These are phyloP conservation scores for Tarenaya hassleriana DNA, from an alignment of 345 rosid genomes.

Conservation along the genomic window DNA sequence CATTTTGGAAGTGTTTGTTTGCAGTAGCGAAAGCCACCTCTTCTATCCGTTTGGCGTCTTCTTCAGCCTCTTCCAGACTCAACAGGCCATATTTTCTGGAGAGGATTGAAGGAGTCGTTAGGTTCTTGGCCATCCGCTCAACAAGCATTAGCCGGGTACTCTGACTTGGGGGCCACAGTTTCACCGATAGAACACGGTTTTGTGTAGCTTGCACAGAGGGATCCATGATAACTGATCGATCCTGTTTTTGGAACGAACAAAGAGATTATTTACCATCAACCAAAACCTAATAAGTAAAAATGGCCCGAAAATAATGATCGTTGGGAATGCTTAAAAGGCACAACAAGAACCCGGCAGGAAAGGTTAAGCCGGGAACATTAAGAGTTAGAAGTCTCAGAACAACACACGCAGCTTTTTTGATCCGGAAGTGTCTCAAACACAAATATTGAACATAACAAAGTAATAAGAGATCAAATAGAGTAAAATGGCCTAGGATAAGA, in stretches of 20 bases:
- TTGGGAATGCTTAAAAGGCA: no score
- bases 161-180: constrained; percentile 86
- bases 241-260: constrained; percentile 26
- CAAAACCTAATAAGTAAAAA: not conserved
- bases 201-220: constrained; percentile 29
- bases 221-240: constrained; percentile 44
- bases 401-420: not conserved
- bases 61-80: constrained; percentile 63
- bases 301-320: not conserved
- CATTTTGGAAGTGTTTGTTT: constrained; percentile 57
- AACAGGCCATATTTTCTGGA: constrained; percentile 69
- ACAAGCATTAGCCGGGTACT: constrained; percentile 74
- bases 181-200: constrained; percentile 47
- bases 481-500: not conserved
- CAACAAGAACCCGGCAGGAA: no score
- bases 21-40: constrained; percentile 59
- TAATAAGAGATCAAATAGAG: constrained; percentile 5
- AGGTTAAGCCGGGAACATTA: no score
- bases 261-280: not conserved
- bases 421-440: not conserved
- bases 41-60: constrained; percentile 67
- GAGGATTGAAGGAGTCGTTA: constrained; percentile 63
- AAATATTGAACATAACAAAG: not conserved
- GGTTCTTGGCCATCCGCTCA: constrained; percentile 68
- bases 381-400: no score